Evolutionary conservation across 2,329 filamentous ascomycete genomes (phyloP).

Genomic region (Lecanicillium sp.): DNA sequence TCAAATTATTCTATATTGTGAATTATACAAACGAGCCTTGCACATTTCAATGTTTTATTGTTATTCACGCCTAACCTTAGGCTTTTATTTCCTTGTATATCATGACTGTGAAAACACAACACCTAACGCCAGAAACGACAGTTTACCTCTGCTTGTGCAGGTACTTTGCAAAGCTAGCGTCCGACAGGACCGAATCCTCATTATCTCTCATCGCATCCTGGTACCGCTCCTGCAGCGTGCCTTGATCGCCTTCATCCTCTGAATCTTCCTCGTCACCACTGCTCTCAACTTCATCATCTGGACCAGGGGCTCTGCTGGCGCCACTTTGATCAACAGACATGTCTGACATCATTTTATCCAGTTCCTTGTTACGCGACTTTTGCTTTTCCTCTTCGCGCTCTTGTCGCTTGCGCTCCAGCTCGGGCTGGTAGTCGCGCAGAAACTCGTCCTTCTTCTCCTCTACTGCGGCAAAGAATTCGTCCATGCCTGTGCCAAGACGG

Average conservation of each 20-base stretch:
- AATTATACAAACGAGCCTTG: not conserved
- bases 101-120: conserved; percentile 2
- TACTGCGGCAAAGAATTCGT: conserved; percentile 89
- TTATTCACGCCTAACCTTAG: not conserved
- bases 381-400: conserved; percentile 71
- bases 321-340: conserved; percentile 50
- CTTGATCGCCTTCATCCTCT: conserved; percentile 51
- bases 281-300: conserved; percentile 45
- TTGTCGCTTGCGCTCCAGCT: conserved; percentile 69
- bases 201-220: conserved; percentile 61
- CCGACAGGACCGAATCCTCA: conserved; percentile 38
- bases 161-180: conserved; percentile 56
- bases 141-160: conserved; percentile 35
- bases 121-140: conserved; percentile 15
- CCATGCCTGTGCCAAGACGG: conserved; percentile 83
- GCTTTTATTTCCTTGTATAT: not conserved
- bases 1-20: not conserved
- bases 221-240: conserved; percentile 68
- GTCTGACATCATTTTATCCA: conserved; percentile 90
- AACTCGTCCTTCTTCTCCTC: conserved; percentile 84
- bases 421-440: conserved; percentile 80
- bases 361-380: conserved; percentile 64
- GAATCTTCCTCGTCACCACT: conserved; percentile 51
- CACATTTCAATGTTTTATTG: not conserved
- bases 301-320: conserved; percentile 33